Percentiles rank a stretch among this genome's conserved stretches.
These are phyloP conservation scores for Colletotrichum falcatum DNA, from an alignment of 2,329 filamentous ascomycete species.

Conservation along the genomic window DNA sequence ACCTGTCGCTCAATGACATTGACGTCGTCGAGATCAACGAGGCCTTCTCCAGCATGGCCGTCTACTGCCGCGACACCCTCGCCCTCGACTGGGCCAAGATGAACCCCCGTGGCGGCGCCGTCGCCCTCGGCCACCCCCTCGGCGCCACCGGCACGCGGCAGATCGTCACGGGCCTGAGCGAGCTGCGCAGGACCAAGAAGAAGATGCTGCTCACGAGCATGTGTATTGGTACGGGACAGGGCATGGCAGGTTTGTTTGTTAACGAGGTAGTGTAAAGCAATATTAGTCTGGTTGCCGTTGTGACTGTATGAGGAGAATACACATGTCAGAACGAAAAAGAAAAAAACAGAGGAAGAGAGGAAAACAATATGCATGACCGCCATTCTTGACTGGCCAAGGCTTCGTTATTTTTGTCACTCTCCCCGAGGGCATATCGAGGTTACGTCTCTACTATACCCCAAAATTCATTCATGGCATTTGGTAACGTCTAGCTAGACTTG, in stretches of 20 bases:
- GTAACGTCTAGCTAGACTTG: not conserved
- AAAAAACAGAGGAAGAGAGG: no score
- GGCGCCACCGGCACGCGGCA: conserved; percentile 82
- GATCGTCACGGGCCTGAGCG: conserved; percentile 90
- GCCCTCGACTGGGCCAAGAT: conserved; percentile 80
- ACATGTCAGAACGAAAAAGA: not conserved
- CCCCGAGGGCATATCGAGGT: not conserved
- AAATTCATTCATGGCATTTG: not conserved
- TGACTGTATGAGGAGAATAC: no score
- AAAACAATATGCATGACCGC: conserved; percentile 1
- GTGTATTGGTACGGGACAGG: conserved; percentile 80
- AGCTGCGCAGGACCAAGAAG: conserved; percentile 86
- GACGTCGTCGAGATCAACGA: conserved; percentile 97
- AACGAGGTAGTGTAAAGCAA: conserved; percentile 58
- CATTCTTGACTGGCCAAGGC: not conserved
- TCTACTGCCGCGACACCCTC: conserved; percentile 85
- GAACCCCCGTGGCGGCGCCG: conserved; percentile 85
- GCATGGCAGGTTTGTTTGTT: conserved; percentile 75
- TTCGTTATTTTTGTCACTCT: not conserved
- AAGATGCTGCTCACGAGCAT: conserved; percentile 93
- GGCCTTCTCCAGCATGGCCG: conserved; percentile 97
- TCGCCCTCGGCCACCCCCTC: conserved; percentile 86
- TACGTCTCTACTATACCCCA: not conserved
- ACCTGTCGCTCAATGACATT: conserved; percentile 82
- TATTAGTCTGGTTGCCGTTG: not conserved